Base-by-base conservation (phyloP, 2,329 filamentous ascomycete species). In the Oidium heveae region DNA sequence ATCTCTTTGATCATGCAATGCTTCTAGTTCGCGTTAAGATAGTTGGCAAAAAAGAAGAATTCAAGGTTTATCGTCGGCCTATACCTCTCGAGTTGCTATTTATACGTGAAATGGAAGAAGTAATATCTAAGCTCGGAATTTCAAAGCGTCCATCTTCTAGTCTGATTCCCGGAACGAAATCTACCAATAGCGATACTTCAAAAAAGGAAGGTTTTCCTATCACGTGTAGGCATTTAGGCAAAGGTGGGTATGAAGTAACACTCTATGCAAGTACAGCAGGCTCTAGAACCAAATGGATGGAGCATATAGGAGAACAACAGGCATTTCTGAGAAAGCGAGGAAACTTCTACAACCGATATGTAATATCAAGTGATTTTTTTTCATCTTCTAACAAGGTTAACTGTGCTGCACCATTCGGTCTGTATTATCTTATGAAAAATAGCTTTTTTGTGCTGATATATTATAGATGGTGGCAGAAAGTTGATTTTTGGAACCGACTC, bases 71-170 rank as follows among this genome's bases (percentile, higher is more conserved):
- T 68, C 79, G 87, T 63, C 86, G 79, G 71, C 91, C 91, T 0
- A 98, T 98, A 60, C 91, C 91, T 15, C 71, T 98, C 34, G 91
- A 98, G 66, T 74, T 98, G 7, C 74, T 98, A 16, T 81, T 91
- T 24, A 96, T 98, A 61, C 82, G 84, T 54, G 89, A 96, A 65
- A 96, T 98, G 89, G 89, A 96, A 54, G 87, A 95, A 65, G 81
- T 96, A 33, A 85, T 94, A 44, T 88, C 88, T 2, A 80, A 77
- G 58, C 68, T 81, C 52, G 87, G 87, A 24, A 74, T 86, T 49
- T 73, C 86, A 36, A 96, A 94, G 70, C 76, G 91, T 53, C 82
- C 88, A 15, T 93, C 89, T 0, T 91, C 87, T 2, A 89, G 86
- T 66, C 72, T 96, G 62, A 77, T 93, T 47, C 74, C 77, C 24